Conservation (phyloP, 2,329 filamentous ascomycete species). For the Exophiala dermatitidis region DNA sequence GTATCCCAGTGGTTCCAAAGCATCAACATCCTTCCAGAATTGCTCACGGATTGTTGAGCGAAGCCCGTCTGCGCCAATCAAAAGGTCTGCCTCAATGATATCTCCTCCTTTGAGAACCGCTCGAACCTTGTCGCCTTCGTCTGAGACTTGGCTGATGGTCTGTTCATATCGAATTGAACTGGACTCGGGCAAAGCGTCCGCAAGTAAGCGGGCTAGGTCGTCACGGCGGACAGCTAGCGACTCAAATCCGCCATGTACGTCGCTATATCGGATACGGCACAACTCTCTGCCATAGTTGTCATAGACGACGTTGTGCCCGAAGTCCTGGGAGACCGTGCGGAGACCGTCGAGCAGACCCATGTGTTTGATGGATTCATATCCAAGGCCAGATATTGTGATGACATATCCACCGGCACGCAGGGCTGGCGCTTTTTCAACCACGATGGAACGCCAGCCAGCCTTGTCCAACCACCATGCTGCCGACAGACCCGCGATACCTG, state of each 20-base stretch:
- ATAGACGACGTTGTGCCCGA: constrained; percentile 5
- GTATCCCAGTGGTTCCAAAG: constrained; percentile 7
- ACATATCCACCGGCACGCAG: constrained; percentile 46
- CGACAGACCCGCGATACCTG: constrained; percentile 37
- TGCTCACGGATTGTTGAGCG: constrained; percentile 23
- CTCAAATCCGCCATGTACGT: background rate
- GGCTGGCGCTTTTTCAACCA: constrained; percentile 37
- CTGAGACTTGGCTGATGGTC: constrained; percentile 4
- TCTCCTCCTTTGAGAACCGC: constrained; percentile 5
- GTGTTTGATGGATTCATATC: constrained; percentile 45
- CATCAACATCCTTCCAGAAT: constrained; percentile 2
- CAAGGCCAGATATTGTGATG: constrained; percentile 48
- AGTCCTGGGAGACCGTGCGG: background rate
- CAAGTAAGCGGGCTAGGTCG: constrained; percentile 5
- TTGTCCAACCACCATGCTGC: constrained; percentile 48
- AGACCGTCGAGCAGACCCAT: constrained; percentile 47
- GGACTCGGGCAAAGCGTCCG: background rate
- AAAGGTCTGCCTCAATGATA: constrained; percentile 23
- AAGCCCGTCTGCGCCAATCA: constrained; percentile 31
- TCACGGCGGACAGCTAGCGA: constrained; percentile 3
- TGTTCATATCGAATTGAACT: constrained; percentile 6
- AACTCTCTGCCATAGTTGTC: constrained; percentile 2
- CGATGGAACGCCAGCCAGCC: constrained; percentile 34
- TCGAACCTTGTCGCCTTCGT: constrained; percentile 7
- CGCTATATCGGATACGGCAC: constrained; percentile 4